These are phyloP conservation scores for Claviceps capensis DNA, from an alignment of 2,329 filamentous ascomycete species.

Conservation along the genomic window DNA sequence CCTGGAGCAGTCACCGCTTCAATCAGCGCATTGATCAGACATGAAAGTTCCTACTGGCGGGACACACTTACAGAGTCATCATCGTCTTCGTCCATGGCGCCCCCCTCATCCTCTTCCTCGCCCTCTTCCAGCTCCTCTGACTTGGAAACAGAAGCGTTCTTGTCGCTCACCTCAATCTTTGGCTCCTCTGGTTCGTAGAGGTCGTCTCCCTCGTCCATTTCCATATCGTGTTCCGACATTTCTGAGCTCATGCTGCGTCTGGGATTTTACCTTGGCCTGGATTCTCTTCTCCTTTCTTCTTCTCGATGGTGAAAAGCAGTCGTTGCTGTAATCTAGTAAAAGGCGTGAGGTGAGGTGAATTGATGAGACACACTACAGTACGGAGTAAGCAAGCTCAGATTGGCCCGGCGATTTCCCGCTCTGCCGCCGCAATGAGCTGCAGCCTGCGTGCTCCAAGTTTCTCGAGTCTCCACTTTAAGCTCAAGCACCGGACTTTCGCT, in stretches of 20 bases:
- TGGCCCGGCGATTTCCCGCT: constrained; percentile 18
- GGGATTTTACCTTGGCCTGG: background rate
- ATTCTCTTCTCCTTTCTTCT: background rate
- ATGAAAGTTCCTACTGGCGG: too few species aligned
- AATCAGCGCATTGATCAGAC: background rate
- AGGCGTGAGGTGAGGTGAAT: background rate
- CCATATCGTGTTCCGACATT: constrained; percentile 31
- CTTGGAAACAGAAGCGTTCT: constrained; percentile 18
- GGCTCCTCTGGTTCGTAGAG: constrained; percentile 51
- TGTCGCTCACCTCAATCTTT: constrained; percentile 20
- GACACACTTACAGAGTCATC: constrained; percentile 26
- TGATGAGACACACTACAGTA: too few species aligned
- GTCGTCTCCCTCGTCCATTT: constrained; percentile 55
- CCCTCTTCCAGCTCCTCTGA: constrained; percentile 48
- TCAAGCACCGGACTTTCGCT: background rate
- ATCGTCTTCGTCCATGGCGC: constrained; percentile 46
- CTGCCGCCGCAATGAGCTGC: background rate
- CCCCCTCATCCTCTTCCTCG: constrained; percentile 49
- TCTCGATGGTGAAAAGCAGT: background rate
- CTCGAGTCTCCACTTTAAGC: background rate
- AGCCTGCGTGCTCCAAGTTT: background rate
- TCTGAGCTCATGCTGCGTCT: constrained; percentile 2
- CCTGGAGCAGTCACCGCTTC: constrained; percentile 22
- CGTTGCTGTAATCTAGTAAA: background rate
- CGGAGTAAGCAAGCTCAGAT: constrained; percentile 6